A percentile compares a stretch with the other conserved stretches of the same genome.
Conservation (phyloP, 768 basidiomycete species). For the Cyathus striatus region DNA sequence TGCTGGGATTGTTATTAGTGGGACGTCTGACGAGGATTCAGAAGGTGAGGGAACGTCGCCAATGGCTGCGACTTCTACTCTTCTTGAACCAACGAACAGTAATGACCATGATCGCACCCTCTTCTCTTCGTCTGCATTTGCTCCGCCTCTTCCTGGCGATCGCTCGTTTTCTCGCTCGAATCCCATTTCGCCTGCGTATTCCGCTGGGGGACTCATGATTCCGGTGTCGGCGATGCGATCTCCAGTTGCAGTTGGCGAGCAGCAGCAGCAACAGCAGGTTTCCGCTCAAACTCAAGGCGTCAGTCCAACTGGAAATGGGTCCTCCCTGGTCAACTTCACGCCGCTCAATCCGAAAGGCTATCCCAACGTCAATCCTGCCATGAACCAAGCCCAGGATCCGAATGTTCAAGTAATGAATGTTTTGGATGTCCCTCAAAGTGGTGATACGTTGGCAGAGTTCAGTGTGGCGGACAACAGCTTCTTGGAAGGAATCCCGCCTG, state of each 20-base stretch:
- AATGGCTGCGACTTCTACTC: constrained; percentile 13
- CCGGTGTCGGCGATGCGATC: constrained; percentile 21
- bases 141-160: constrained; percentile 23
- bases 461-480: constrained; percentile 64
- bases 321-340: constrained; percentile 52
- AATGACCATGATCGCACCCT: constrained; percentile 31
- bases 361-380: constrained; percentile 70
- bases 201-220: constrained; percentile 7
- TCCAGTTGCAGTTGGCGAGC: constrained; percentile 9
- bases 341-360: constrained; percentile 37
- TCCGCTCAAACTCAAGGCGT: constrained; percentile 1
- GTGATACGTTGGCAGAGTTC: constrained; percentile 54
- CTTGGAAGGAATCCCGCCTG: constrained; percentile 74
- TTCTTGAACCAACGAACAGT: constrained; percentile 16
- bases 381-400: constrained; percentile 48
- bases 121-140: constrained; percentile 29
- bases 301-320: constrained; percentile 7
- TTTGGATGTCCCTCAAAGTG: constrained; percentile 55
- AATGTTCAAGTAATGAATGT: constrained; percentile 78
- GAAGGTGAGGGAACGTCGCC: constrained; percentile 43
- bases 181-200: constrained; percentile 5
- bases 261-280: neutral
- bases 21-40: constrained; percentile 37
- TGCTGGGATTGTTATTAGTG: constrained; percentile 48
- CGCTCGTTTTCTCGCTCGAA: constrained; percentile 8